Evolutionary conservation across 2,329 filamentous ascomycete genomes (phyloP).

Genomic region (Canariomyces notabilis): DNA sequence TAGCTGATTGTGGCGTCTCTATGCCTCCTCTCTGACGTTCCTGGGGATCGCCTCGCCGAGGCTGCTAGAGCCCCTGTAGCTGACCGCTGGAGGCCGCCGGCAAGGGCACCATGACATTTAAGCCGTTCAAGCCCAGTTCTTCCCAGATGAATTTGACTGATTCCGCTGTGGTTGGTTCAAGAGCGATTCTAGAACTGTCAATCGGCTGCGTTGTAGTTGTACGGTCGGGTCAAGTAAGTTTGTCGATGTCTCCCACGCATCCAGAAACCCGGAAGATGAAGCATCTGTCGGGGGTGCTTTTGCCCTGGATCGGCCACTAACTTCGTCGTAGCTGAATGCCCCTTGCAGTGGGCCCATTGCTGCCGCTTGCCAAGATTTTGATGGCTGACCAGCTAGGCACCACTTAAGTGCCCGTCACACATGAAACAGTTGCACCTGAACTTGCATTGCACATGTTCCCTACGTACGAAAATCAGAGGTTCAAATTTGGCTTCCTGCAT

Average conservation of each 20-base stretch:
- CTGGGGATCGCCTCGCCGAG: conserved; percentile 8
- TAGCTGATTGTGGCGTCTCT: too few relatives aligned
- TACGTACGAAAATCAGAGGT: too few relatives aligned
- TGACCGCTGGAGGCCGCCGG: conserved; percentile 5
- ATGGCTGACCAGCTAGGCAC: too few relatives aligned
- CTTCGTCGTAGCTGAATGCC: conserved; percentile 4
- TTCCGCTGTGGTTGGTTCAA: not conserved
- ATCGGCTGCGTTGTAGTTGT: conserved; percentile 2
- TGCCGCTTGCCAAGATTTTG: not conserved
- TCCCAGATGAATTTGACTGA: not conserved
- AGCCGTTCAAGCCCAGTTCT: not conserved
- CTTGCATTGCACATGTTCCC: not conserved
- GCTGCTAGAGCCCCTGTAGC: conserved; percentile 6
- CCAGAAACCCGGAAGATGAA: too few relatives aligned
- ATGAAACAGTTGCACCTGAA: not conserved
- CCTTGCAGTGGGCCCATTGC: conserved; percentile 1
- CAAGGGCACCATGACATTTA: conserved; percentile 8
- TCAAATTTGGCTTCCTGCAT: too few relatives aligned
- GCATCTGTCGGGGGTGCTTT: not conserved
- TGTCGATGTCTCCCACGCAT: too few relatives aligned
- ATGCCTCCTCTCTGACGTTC: too few relatives aligned
- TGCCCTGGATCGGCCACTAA: too few relatives aligned
- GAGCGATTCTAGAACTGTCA: not conserved
- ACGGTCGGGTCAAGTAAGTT: too few relatives aligned
- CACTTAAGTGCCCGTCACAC: not conserved